Conservation (phyloP, 305 asterid species). For the Striga hermonthica region DNA sequence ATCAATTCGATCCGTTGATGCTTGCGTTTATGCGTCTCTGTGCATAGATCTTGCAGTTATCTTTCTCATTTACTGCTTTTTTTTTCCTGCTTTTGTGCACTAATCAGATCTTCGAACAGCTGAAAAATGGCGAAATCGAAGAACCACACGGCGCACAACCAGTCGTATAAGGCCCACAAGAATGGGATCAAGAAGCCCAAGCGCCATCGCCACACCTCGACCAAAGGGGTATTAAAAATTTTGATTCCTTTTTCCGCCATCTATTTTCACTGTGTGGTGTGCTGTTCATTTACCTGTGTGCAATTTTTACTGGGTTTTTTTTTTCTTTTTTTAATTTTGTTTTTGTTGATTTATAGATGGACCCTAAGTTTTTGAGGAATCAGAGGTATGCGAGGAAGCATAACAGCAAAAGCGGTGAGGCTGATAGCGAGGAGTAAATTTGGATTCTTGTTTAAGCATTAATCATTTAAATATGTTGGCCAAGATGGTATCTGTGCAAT, state of each 20-base stretch:
- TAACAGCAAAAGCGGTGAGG: constrained; percentile 34
- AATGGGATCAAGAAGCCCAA: constrained; percentile 50
- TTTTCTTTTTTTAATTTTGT: neutral
- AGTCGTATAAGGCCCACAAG: constrained; percentile 43
- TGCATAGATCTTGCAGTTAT: neutral
- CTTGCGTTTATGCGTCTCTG: neutral
- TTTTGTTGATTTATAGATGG: constrained; percentile 39
- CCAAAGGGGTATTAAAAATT: constrained; percentile 35
- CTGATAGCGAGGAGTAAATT: constrained; percentile 26
- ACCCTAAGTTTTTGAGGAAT: constrained; percentile 78
- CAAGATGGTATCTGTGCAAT: too few species aligned
- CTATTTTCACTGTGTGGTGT: neutral
- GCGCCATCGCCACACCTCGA: constrained; percentile 39
- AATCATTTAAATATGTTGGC: too few species aligned
- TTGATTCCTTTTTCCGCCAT: neutral
- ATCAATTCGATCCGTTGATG: too few species aligned
- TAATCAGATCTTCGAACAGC: constrained; percentile 14
- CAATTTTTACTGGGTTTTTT: neutral
- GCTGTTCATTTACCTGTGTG: neutral
- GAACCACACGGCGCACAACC: constrained; percentile 51
- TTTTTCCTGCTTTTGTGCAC: neutral
- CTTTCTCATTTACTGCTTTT: neutral
- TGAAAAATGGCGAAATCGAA: constrained; percentile 40
- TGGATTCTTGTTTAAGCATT: too few species aligned
- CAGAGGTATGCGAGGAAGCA: constrained; percentile 84